Conservation (phyloP, 2,329 filamentous ascomycete genomes). For the Aspergillus awamori region DNA sequence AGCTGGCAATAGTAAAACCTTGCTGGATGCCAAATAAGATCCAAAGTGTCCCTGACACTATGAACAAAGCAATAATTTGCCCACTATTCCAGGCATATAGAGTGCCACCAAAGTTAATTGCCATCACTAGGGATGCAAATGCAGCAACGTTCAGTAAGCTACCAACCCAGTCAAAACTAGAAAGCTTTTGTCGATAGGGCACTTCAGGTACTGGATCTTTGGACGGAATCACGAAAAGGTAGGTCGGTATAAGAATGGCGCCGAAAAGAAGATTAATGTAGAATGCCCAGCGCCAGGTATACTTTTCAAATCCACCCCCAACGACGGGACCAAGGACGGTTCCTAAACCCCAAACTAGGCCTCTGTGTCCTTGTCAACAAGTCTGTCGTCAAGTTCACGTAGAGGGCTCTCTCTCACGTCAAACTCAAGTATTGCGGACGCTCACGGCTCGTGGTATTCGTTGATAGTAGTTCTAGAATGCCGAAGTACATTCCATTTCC, state of each 20-base stretch:
- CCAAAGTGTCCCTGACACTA: constrained; percentile 47
- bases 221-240: constrained; percentile 48
- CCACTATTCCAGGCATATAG: constrained; percentile 53
- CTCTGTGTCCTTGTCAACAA: constrained; percentile 24
- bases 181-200: constrained; percentile 44
- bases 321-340: constrained; percentile 39
- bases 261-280: constrained; percentile 61
- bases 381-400: background rate
- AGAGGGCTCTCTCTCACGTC: constrained; percentile 21
- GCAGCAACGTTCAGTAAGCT: constrained; percentile 48
- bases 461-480: constrained; percentile 30
- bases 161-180: constrained; percentile 37
- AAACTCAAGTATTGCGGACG: constrained; percentile 30
- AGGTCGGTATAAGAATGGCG: constrained; percentile 47
- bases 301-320: constrained; percentile 18
- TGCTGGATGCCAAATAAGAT: constrained; percentile 54
- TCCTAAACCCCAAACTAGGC: constrained; percentile 41
- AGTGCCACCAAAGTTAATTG: constrained; percentile 55
- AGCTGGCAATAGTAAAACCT: constrained; percentile 44
- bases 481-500: constrained; percentile 34
- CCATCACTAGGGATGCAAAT: constrained; percentile 48
- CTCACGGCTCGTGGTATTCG: constrained; percentile 22
- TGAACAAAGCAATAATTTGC: constrained; percentile 12
- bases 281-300: constrained; percentile 39
- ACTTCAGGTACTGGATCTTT: constrained; percentile 26